These are phyloP conservation scores for Trichoderma asperelloides DNA, from an alignment of 495 filamentous ascomycete species.

Conservation along the genomic window DNA sequence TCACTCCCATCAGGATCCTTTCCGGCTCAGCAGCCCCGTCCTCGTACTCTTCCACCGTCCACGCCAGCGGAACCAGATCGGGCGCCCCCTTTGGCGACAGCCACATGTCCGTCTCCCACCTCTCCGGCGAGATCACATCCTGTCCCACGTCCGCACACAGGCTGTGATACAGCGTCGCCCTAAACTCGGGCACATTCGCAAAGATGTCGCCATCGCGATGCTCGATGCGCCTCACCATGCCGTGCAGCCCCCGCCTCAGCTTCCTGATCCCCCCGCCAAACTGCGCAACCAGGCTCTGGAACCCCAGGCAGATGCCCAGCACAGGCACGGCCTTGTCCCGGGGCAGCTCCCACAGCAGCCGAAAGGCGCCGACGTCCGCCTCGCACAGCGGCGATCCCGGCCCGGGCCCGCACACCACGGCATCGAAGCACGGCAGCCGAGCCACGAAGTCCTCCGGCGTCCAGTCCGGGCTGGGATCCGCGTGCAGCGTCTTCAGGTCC, in stretches of 20 bases:
- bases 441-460: slow-evolving; percentile 16
- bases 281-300: slow-evolving; percentile 68
- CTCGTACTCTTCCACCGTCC: slow-evolving; percentile 45
- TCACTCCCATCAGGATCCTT: slow-evolving; percentile 68
- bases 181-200: slow-evolving; percentile 42
- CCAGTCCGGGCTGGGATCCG: slow-evolving; percentile 12
- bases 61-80: slow-evolving; percentile 55
- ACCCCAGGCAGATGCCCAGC: slow-evolving; percentile 86
- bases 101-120: slow-evolving; percentile 30
- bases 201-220: slow-evolving; percentile 42
- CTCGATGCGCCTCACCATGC: slow-evolving; percentile 58
- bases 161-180: slow-evolving; percentile 84
- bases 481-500: slow-evolving; percentile 40
- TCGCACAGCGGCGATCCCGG: slow-evolving; percentile 55
- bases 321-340: slow-evolving; percentile 56
- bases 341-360: slow-evolving; percentile 61
- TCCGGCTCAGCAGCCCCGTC: slow-evolving; percentile 26
- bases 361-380: slow-evolving; percentile 70
- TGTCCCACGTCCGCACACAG: slow-evolving; percentile 56
- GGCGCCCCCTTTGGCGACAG: slow-evolving; percentile 16
- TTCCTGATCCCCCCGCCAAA: slow-evolving; percentile 57
- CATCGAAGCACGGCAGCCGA: slow-evolving; percentile 54
- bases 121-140: slow-evolving; percentile 18
- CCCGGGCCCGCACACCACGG: slow-evolving; percentile 72
- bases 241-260: slow-evolving; percentile 65